Conservation (phyloP, 2,329 filamentous ascomycete genomes). For the Monosporascus cannonballus region DNA sequence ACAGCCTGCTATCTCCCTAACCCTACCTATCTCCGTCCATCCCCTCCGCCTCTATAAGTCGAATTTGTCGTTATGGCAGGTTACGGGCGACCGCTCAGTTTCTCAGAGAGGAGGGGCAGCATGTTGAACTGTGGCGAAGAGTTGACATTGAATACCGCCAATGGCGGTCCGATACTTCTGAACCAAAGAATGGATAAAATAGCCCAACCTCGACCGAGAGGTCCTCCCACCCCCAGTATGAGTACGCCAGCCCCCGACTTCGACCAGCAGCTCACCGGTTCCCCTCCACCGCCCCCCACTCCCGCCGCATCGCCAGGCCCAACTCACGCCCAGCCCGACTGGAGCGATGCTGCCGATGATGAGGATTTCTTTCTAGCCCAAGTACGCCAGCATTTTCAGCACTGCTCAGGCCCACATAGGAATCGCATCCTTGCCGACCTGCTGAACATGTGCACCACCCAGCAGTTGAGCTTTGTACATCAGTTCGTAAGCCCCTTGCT, state of each 20-base stretch:
- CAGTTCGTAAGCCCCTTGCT: conserved; percentile 90
- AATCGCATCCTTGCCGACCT: conserved; percentile 81
- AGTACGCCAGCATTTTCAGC: conserved; percentile 73
- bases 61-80: conserved; percentile 29
- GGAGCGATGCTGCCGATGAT: conserved; percentile 71
- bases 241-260: conserved; percentile 58
- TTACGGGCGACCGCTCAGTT: conserved; percentile 47
- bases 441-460: conserved; percentile 89
- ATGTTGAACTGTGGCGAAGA: conserved; percentile 47
- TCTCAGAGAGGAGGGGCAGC: conserved; percentile 57
- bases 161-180: conserved; percentile 28
- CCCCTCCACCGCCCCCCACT: conserved; percentile 59
- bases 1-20: not conserved
- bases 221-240: conserved; percentile 62
- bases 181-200: conserved; percentile 49
- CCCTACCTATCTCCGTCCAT: not conserved
- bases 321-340: conserved; percentile 58
- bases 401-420: conserved; percentile 68
- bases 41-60: not conserved
- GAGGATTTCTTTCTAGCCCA: conserved; percentile 79
- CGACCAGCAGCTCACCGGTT: conserved; percentile 54
- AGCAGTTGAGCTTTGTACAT: conserved; percentile 91
- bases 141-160: conserved; percentile 46
- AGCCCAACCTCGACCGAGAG: conserved; percentile 43
- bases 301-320: conserved; percentile 61